These are phyloP conservation scores for Hymenoscyphus scutula DNA, from an alignment of 2,329 filamentous ascomycete species.

Conservation along the genomic window DNA sequence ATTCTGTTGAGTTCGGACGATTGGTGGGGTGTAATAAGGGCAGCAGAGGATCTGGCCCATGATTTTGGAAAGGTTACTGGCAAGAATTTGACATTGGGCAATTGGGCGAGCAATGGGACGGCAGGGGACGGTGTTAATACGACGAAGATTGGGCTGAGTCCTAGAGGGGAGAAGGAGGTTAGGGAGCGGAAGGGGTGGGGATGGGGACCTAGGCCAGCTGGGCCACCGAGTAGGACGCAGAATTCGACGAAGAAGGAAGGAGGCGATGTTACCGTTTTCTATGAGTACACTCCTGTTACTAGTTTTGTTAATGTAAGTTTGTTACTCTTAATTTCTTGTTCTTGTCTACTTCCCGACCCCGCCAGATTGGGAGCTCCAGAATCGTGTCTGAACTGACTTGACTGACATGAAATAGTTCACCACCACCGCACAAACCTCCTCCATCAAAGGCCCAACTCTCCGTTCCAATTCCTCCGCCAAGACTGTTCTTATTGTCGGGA, in stretches of 20 bases:
- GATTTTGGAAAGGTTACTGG: conserved; percentile 73
- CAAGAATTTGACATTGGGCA: conserved; percentile 52
- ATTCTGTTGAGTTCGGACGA: conserved; percentile 58
- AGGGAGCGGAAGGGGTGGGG: too few relatives aligned
- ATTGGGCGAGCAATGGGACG: conserved; percentile 21
- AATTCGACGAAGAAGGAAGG: background rate
- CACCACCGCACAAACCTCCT: conserved; percentile 40
- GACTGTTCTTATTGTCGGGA: conserved; percentile 65
- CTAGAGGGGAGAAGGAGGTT: background rate
- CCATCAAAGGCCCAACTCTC: conserved; percentile 45
- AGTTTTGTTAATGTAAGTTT: conserved; percentile 30
- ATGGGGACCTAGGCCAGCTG: too few relatives aligned
- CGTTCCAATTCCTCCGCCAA: conserved; percentile 31
- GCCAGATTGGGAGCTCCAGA: too few relatives aligned
- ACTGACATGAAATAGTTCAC: too few relatives aligned
- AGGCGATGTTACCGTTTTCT: conserved; percentile 27
- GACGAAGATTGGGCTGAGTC: background rate
- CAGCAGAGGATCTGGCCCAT: conserved; percentile 62
- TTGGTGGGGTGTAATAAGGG: conserved; percentile 66
- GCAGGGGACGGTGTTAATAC: background rate
- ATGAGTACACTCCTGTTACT: conserved; percentile 30
- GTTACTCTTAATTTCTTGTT: too few relatives aligned
- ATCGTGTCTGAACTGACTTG: too few relatives aligned
- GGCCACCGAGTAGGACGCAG: too few relatives aligned
- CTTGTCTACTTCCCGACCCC: too few relatives aligned